Percentiles rank a stretch among this genome's conserved stretches.
These are phyloP conservation scores for Calonectria fujianensis DNA, from an alignment of 2,329 filamentous ascomycete species.

Conservation along the genomic window DNA sequence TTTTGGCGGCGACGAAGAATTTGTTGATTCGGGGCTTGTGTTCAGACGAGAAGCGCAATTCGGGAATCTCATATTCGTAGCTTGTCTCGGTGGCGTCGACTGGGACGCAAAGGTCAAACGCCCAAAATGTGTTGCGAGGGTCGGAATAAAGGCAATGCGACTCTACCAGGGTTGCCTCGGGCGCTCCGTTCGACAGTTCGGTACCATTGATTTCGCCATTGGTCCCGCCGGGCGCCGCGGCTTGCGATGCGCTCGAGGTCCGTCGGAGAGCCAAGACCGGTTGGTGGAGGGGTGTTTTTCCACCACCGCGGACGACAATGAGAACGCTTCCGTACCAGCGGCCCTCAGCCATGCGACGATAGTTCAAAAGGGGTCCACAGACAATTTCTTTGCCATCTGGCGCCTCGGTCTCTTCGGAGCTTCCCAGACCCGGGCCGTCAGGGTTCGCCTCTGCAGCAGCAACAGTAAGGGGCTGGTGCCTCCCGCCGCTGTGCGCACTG, in stretches of 20 bases:
- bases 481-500: constrained; percentile 57
- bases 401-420: constrained; percentile 43
- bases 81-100: constrained; percentile 81
- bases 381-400: constrained; percentile 76
- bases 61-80: constrained; percentile 86
- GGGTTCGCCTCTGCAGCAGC: constrained; percentile 56
- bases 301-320: constrained; percentile 85
- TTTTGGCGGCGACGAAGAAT: constrained; percentile 90
- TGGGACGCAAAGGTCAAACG: constrained; percentile 88
- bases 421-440: constrained; percentile 34
- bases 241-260: constrained; percentile 50
- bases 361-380: constrained; percentile 86
- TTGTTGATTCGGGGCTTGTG: constrained; percentile 76
- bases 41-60: constrained; percentile 76
- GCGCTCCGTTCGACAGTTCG: constrained; percentile 56
- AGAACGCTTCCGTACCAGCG: constrained; percentile 91
- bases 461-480: constrained; percentile 71
- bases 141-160: constrained; percentile 78
- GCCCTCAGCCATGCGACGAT: constrained; percentile 82
- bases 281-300: constrained; percentile 72
- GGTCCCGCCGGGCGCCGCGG: constrained; percentile 49
- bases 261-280: constrained; percentile 76
- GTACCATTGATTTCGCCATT: constrained; percentile 55
- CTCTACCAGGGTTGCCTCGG: constrained; percentile 65
- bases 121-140: constrained; percentile 89